Evolutionary conservation across 306 rosid genomes (phyloP).

Genomic region (Mimosa pudica): DNA sequence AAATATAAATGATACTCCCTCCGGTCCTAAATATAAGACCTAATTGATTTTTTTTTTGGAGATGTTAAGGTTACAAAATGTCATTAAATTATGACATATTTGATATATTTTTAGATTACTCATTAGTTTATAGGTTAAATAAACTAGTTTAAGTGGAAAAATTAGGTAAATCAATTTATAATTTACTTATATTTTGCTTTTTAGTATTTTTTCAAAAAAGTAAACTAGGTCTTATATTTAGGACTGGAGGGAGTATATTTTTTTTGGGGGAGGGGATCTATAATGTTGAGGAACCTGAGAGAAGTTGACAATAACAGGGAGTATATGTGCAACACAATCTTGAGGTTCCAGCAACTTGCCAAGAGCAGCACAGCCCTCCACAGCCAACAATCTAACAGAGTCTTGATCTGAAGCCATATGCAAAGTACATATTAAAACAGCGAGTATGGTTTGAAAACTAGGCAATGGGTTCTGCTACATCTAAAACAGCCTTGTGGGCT

Average conservation of each 20-base stretch:
- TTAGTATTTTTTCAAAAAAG: no score
- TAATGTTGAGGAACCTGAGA: conserved; percentile 73
- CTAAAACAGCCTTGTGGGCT: conserved; percentile 3
- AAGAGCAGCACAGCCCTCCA: conserved; percentile 96
- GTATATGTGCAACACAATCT: conserved; percentile 92
- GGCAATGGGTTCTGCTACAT: conserved; percentile 28
- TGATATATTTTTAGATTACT: no score
- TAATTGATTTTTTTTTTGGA: no score
- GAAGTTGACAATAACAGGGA: conserved; percentile 92
- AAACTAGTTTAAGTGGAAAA: no score
- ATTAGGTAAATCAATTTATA: no score
- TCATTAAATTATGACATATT: no score
- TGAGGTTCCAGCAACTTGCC: conserved; percentile 94
- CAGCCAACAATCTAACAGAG: conserved; percentile 93
- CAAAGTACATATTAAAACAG: conserved; percentile 7
- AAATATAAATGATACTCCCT: conserved; percentile 4
- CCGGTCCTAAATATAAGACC: no score
- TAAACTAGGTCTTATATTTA: no score
- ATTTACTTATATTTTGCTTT: no score
- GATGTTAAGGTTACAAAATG: no score
- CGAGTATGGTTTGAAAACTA: conserved; percentile 6
- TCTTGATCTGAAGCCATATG: conserved; percentile 79
- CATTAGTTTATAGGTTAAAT: no score
- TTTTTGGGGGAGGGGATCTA: not conserved
- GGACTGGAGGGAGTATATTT: no score